Evolutionary conservation across 2,329 filamentous ascomycete species (phyloP), one percentile per base, ranked within the genome.

Genomic region (Trichophyton verrucosum): DNA sequence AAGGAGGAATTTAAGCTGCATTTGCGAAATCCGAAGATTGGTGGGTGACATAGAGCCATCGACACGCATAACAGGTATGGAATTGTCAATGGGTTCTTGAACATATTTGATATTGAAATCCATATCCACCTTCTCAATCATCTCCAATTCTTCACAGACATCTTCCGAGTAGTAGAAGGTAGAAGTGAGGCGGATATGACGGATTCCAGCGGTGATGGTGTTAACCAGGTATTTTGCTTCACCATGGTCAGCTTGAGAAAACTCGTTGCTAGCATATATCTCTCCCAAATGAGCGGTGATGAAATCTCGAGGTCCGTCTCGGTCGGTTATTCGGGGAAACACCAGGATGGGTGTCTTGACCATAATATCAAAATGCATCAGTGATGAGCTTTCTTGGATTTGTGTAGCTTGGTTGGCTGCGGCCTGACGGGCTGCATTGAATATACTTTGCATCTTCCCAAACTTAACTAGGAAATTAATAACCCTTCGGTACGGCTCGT

Each of bases 381-480:
- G 90, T 69, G 86, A 89, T 0, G 89, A 88, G 69, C 86, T 91
- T 69, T 97, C 87, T 69, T 97, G 94, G 4, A 99, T 83, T 69
- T 96, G 91, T 62, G 84, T 95, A 8, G 94, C 95, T 72, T 96
- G 91, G 64, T 89, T 92, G 44, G 94, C 89, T 2, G 95, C 94
- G 44, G 92, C 95, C 74, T 96, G 90, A 38, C 95, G 85, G 11
- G 95, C 94, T 47, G 94, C 92, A 70, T 99, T 99, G 78, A 96
- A 99, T 59, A 99, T 88, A 22, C 94, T 92, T 74, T 99, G 94
- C 94, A 99, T 99, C 75, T 95, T 96, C 63, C 95, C 94, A 72
- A 99, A 99, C 69, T 99, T 99, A 72, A 99, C 91, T 49, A 95
- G 80, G 73, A 99, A 99, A 66, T 95, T 89, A 74, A 99, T 89